Evolutionary conservation across 257 asterid genomes (phyloP), one percentile per base, ranked within the genome.

Genomic region (Solanum medicagineum): DNA sequence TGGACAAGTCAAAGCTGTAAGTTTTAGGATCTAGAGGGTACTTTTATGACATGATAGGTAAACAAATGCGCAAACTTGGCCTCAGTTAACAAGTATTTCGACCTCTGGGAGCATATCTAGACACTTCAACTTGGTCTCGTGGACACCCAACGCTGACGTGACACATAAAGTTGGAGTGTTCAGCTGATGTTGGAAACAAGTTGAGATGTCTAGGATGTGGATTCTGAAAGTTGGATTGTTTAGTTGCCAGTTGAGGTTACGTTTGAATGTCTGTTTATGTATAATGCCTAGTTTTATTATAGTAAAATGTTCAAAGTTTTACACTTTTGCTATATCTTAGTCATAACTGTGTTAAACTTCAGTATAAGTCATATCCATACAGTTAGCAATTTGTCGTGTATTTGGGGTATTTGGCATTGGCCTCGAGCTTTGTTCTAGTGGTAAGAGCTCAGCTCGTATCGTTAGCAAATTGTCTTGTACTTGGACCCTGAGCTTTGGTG

Each of bases 1-100:
- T 83, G 96, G 98, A 32, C 89, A 85, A 79, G 87, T 93, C 87
- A 91, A 81, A 90, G 85, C 89, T 51, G 98, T 94, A 86, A 89
- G 93, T 88, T 16, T 22, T 42, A 66, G 42, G 6, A 36, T 16
- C 20, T 42, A 60, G 32, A 60, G 68, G 68, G 68, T 60, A 1
- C 0, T 60, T 60, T 60, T 47, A 44, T 44, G 47, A 44, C 47
- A 44, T 44, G 8, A 44, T 44, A 44, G 47, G 47, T 44, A 44
- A 44, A 44, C 9, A 44, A 7, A 44, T 10, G 7, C 8, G 2
- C 47, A 44, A 44, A 44, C 47, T 44, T 44, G 47, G 47, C 47
- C 47, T 44, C 47, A 44, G 47, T 44, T 44, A 44, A 7, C 47
- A 8, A 44, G 47, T 44, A 44, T 44, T 8, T 44, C 47, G 42